Evolutionary conservation across 2,329 filamentous ascomycete species (phyloP).

Genomic region (Cytospora chrysosperma): DNA sequence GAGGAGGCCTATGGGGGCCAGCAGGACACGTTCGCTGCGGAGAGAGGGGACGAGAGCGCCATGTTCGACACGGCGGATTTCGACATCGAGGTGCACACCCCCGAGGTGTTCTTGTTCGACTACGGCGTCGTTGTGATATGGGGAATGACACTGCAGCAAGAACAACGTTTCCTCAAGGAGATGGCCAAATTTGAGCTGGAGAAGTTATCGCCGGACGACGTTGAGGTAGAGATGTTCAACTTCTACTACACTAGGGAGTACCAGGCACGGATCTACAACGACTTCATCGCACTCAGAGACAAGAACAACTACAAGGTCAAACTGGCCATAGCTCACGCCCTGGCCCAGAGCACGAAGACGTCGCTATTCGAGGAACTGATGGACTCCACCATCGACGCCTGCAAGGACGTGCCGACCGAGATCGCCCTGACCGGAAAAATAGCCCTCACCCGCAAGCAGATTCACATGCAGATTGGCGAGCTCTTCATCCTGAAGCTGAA

Average conservation of each 20-base stretch:
- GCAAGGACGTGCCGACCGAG: conserved; percentile 88
- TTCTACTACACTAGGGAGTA: conserved; percentile 99
- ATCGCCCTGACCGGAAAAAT: conserved; percentile 93
- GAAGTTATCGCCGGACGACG: conserved; percentile 82
- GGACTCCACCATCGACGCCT: conserved; percentile 87
- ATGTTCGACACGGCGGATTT: conserved; percentile 62
- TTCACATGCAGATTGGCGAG: conserved; percentile 99
- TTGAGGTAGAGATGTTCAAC: conserved; percentile 97
- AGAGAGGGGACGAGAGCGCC: conserved; percentile 33
- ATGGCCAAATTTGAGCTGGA: conserved; percentile 92
- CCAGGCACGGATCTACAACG: conserved; percentile 98
- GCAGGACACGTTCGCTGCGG: conserved; percentile 30
- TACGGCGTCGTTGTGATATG: conserved; percentile 98
- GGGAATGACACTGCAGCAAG: conserved; percentile 92
- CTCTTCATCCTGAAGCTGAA: conserved; percentile 97
- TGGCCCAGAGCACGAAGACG: conserved; percentile 96
- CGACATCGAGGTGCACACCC: conserved; percentile 84
- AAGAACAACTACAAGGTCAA: conserved; percentile 99
- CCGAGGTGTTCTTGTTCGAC: conserved; percentile 93
- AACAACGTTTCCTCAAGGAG: conserved; percentile 88
- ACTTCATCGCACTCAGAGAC: conserved; percentile 93
- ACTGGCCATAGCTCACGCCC: conserved; percentile 89
- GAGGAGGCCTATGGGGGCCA: conserved; percentile 34
- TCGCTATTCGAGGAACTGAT: conserved; percentile 95
- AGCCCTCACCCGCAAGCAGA: conserved; percentile 79